phyloP scores from a whole-genome alignment of 176 grass and related monocot species.

The Tillandsia fasciculata region DNA sequence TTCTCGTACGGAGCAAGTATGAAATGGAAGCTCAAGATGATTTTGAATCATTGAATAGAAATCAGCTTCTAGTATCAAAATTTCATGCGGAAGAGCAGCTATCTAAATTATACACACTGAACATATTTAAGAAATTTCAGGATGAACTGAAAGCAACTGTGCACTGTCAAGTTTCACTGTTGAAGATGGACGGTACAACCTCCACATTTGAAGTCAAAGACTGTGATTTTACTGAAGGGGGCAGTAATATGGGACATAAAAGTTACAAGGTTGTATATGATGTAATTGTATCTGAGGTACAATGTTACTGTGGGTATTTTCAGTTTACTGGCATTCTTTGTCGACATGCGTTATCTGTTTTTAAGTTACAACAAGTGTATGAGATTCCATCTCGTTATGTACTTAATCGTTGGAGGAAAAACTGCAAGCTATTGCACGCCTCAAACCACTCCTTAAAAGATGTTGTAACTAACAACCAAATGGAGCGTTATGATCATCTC shows the following conservation, averaged over 20 bases:
- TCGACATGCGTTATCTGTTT: conserved; percentile 50
- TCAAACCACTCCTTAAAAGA: conserved; percentile 44
- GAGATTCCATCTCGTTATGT: conserved; percentile 52
- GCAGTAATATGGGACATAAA: conserved; percentile 32
- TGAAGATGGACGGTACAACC: conserved; percentile 27
- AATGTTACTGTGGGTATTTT: conserved; percentile 56
- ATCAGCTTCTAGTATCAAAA: conserved; percentile 38
- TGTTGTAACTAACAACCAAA: conserved; percentile 28
- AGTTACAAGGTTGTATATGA: conserved; percentile 55
- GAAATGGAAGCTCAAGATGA: conserved; percentile 51
- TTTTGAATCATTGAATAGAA: conserved; percentile 40
- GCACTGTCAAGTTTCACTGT: conserved; percentile 38
- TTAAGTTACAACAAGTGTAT: conserved; percentile 54
- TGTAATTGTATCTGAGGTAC: conserved; percentile 36
- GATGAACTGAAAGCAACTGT: conserved; percentile 50
- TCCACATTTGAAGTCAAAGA: conserved; percentile 52
- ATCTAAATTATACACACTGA: conserved; percentile 54
- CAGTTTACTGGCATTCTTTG: conserved; percentile 60
- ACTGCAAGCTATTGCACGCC: conserved; percentile 42
- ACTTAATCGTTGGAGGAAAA: conserved; percentile 49
- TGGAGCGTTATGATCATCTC: conserved; percentile 57
- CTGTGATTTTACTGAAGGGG: conserved; percentile 27
- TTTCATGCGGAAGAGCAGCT: conserved; percentile 61
- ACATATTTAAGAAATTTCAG: conserved; percentile 62
- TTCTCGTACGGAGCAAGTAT: conserved; percentile 43